Evolutionary conservation across 441 rosid genomes (phyloP), one percentile per base, ranked within the genome.

Genomic region (Brassica hybrid): DNA sequence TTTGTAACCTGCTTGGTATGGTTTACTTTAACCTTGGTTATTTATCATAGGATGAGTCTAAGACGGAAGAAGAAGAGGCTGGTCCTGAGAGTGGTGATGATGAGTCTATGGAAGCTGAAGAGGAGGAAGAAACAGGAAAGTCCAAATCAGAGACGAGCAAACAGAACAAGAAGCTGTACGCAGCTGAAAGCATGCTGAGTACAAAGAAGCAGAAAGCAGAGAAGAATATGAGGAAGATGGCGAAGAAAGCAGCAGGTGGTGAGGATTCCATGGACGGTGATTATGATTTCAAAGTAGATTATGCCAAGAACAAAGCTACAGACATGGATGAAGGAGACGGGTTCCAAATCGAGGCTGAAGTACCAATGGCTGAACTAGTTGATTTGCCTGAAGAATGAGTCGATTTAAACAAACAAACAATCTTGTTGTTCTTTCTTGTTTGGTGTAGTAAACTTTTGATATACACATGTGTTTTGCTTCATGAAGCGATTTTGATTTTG

Each of bases 231-330:
- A 86, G 86, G 86, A 92, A 89, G 80, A 92, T 88, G 18, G 90
- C 81, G 0, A 87, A 77, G 16, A 88, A 86, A 76, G 70, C 74
- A 54, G 69, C 65, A 45, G 71, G 72, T 0, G 77, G 72, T 67
- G 93, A 85, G 16, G 83, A 89, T 72, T 54, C 68, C 13, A 89
- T 92, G 89, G 92, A 89, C 1, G 83, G 79, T 64, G 94, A 90
- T 76, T 93, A 93, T 65, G 89, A 95, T 88, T 93, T 95, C 74
- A 91, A 90, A 81, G 89, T 89, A 17, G 99, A 93, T 83, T 95
- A 86, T 7, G 73, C 74, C 7, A 83, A 84, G 85, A 84, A 75
- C 56, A 82, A 84, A 61, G 84, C 64, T 58, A 71, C 84, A 0
- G 74, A 81, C 73, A 86, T 85, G 86, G 92, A 84, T 66, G 87